Conservation (phyloP, 768 basidiomycete species). For the Mycena epipterygia region DNA sequence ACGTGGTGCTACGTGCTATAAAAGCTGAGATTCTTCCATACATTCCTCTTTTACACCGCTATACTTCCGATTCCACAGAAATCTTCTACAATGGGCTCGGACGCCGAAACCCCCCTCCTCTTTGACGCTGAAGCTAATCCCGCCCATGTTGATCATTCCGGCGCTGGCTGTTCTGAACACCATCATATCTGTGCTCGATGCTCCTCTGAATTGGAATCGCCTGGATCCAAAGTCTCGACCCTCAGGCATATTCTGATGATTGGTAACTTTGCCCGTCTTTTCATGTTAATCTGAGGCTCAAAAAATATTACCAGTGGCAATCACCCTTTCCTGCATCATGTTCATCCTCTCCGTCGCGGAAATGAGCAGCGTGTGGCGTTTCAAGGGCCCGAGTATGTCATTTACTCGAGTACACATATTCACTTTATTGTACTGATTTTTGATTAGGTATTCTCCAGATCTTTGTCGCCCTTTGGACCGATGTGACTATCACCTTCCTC, state of each 20-base stretch:
- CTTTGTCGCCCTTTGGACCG: slow-evolving; percentile 12
- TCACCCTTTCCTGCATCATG: background rate
- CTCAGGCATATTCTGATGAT: background rate
- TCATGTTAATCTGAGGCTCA: background rate
- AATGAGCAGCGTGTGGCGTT: background rate
- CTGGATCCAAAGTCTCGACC: background rate
- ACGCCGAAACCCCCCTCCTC: too few relatives aligned
- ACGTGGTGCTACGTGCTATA: too few relatives aligned
- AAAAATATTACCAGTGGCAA: background rate
- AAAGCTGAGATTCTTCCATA: too few relatives aligned
- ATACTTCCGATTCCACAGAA: too few relatives aligned
- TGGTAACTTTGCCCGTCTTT: background rate
- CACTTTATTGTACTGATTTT: background rate
- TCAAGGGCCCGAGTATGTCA: background rate
- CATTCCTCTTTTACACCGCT: too few relatives aligned
- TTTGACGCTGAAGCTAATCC: too few relatives aligned
- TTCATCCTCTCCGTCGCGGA: background rate
- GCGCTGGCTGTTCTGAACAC: background rate
- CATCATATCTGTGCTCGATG: slow-evolving; percentile 5
- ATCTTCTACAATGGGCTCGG: too few relatives aligned
- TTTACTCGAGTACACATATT: background rate
- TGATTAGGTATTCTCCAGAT: background rate
- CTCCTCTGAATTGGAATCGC: background rate
- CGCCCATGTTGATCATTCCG: too few relatives aligned
- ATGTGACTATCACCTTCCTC: slow-evolving; percentile 1